Base-by-base conservation (phyloP, 1,284 basidiomycete genomes). In the Puccinia triticina region DNA sequence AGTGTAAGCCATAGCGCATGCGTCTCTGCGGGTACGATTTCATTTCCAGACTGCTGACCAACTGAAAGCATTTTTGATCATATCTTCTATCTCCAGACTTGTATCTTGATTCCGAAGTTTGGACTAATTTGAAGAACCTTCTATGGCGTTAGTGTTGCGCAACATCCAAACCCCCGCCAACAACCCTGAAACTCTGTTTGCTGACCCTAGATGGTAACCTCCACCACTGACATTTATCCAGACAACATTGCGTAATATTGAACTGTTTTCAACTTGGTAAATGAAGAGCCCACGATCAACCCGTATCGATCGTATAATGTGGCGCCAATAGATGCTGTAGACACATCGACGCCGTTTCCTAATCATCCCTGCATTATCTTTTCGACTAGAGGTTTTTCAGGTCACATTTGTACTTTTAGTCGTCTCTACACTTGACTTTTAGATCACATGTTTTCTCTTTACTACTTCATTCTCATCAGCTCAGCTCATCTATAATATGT, bases 81-180 rank as follows among this genome's bases (percentile, higher is more conserved):
- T 11, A 3, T 40, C 80, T 83, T 67, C 50, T 10, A 66, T 46
- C 26, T 26, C 14, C n/a, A 72, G 72, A 72, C 50, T 53, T 71
- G 0, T 77, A 77, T 64, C 81, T 84, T 59, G 84, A 84, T 66
- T 77, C 73, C 23, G 84, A 84, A 40, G 82, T 84, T 8, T 84
- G 84, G 84, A 76, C 64, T 12, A 83, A 83, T 48, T 34, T 84
- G 10, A 76, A 82, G 43, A 82, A 82, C 34, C 82, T 84, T n/a
- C 55, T 84, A 48, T 83, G 82, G 83, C 76, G 84, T 84, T 64
- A 83, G 84, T 82, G 34, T 34, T 26, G 7, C 10, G 29, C 34
- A 34, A 26, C 29, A 40, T 23, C 40, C 34, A n/a, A 66, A 40
- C 37, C 34, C 14, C 26, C 18, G 7, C 14, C 34, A 37, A 21